A percentile compares a stretch with the other conserved stretches of the same genome.
Evolutionary conservation across 2,329 filamentous ascomycete genomes (phyloP).

Genomic region (Cercospora beticola): DNA sequence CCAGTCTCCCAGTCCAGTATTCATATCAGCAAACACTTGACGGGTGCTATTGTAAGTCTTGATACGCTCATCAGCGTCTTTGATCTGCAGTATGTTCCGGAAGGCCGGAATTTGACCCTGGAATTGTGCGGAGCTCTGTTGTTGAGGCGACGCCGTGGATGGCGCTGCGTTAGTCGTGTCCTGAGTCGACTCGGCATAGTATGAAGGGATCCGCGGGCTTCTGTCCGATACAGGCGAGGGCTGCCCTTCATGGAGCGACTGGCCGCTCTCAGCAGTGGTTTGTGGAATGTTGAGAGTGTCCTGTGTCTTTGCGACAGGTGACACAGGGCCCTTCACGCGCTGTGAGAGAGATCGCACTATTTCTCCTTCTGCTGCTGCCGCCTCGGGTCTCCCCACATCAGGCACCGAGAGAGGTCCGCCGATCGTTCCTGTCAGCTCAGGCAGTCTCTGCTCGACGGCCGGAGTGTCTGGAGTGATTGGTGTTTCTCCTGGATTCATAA

Average conservation of each 20-base stretch:
- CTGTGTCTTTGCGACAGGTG: conserved; percentile 26
- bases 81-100: conserved; percentile 73
- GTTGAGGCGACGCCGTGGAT: conserved; percentile 11
- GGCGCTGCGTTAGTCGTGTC: conserved; percentile 15
- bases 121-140: conserved; percentile 9
- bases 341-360: conserved; percentile 21
- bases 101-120: conserved; percentile 57
- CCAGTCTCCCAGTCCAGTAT: conserved; percentile 72
- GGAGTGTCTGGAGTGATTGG: conserved; percentile 21
- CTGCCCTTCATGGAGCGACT: conserved; percentile 21
- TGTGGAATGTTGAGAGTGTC: conserved; percentile 24
- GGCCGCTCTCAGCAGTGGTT: conserved; percentile 17
- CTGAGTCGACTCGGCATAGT: conserved; percentile 18
- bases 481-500: conserved; percentile 45
- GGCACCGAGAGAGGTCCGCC: conserved; percentile 13
- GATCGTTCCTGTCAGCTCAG: conserved; percentile 1
- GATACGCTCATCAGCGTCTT: conserved; percentile 66
- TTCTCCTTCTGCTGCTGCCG: conserved; percentile 18
- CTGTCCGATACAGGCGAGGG: conserved; percentile 30
- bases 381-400: conserved; percentile 13
- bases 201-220: conserved; percentile 20
- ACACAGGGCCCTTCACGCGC: conserved; percentile 20
- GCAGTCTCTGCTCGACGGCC: neutral
- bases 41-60: conserved; percentile 71
- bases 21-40: conserved; percentile 66